These are phyloP conservation scores for Ogataea wickerhamii DNA, from an alignment of 805 yeast genomes.

Conservation along the genomic window DNA sequence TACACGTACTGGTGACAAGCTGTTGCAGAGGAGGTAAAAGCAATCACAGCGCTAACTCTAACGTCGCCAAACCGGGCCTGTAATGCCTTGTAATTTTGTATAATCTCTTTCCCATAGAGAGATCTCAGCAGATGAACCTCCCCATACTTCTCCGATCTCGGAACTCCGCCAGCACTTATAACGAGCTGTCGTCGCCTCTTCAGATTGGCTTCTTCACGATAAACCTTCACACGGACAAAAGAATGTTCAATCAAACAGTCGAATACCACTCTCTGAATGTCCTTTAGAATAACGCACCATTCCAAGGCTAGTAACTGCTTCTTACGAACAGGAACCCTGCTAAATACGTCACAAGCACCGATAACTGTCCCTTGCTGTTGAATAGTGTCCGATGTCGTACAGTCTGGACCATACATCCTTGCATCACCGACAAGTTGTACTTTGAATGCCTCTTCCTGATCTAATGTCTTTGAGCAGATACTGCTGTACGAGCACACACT, in stretches of 20 bases:
- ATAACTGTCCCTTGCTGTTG: slow-evolving; percentile 37
- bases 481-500: slow-evolving; percentile 41
- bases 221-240: slow-evolving; percentile 17
- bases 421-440: not conserved
- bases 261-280: slow-evolving; percentile 31
- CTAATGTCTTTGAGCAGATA: slow-evolving; percentile 42
- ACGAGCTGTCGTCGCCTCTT: slow-evolving; percentile 7
- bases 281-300: slow-evolving; percentile 22
- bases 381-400: not conserved
- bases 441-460: not conserved
- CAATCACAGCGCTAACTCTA: slow-evolving; percentile 38
- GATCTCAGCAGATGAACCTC: slow-evolving; percentile 18
- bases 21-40: slow-evolving; percentile 33
- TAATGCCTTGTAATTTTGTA: slow-evolving; percentile 26
- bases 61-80: slow-evolving; percentile 27
- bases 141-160: not conserved
- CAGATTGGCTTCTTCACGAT: no score
- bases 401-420: not conserved
- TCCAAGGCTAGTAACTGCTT: slow-evolving; percentile 22
- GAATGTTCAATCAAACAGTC: slow-evolving; percentile 29
- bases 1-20: slow-evolving; percentile 43
- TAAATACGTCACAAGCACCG: slow-evolving; percentile 38
- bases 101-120: slow-evolving; percentile 31
- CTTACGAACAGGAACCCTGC: slow-evolving; percentile 42
- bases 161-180: not conserved